Conservation (phyloP, 371 early-diverging fungal genomes). For the Mortierella sp. region DNA sequence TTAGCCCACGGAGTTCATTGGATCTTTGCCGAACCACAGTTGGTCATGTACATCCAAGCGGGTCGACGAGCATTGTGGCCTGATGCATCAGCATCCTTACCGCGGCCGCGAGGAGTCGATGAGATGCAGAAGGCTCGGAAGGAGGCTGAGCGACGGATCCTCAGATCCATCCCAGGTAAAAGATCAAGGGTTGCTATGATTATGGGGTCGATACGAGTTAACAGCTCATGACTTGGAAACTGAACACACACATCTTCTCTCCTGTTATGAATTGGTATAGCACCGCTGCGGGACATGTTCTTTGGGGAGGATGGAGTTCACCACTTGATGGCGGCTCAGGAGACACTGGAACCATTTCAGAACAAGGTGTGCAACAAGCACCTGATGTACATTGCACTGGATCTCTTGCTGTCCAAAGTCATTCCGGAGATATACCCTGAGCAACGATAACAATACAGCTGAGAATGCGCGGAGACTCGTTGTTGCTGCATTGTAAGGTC, state of each 20-base stretch:
- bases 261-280: slow-evolving; percentile 11
- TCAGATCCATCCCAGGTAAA: slow-evolving; percentile 45
- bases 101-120: slow-evolving; percentile 45
- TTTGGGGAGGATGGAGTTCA: slow-evolving; percentile 42
- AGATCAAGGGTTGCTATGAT: neutral
- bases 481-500: too few relatives aligned
- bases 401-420: slow-evolving; percentile 41
- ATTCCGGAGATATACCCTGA: slow-evolving; percentile 46
- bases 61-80: slow-evolving; percentile 70
- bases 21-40: slow-evolving; percentile 64
- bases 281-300: slow-evolving; percentile 37
- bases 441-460: too few relatives aligned
- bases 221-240: neutral
- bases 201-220: neutral
- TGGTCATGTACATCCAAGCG: slow-evolving; percentile 64
- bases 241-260: neutral
- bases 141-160: slow-evolving; percentile 47
- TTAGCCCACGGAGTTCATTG: slow-evolving; percentile 66
- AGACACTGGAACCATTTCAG: slow-evolving; percentile 48
- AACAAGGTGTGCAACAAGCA: slow-evolving; percentile 51
- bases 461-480: too few relatives aligned
- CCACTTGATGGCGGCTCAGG: slow-evolving; percentile 43
- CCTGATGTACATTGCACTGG: slow-evolving; percentile 42
- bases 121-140: slow-evolving; percentile 46
- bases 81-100: slow-evolving; percentile 58